phyloP scores from a whole-genome alignment of 2,329 filamentous ascomycete species.

The Botryosphaeria dothidea region DNA sequence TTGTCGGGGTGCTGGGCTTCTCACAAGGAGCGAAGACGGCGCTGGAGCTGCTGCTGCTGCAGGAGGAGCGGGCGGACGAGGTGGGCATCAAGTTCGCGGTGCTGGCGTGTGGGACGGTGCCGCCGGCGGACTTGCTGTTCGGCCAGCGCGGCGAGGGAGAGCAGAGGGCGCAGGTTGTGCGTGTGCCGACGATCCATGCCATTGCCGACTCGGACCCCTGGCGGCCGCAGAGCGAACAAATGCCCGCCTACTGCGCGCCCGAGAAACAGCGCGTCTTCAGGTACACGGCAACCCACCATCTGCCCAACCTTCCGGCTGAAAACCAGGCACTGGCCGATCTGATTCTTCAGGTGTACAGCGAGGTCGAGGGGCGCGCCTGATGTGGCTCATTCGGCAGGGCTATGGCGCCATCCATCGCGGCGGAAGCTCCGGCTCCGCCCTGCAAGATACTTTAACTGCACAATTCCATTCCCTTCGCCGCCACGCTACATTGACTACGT shows the following conservation, averaged over 20 bases:
- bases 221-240: constrained; percentile 31
- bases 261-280: constrained; percentile 29
- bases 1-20: constrained; percentile 54
- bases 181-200: constrained; percentile 34
- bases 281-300: constrained; percentile 39
- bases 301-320: constrained; percentile 34
- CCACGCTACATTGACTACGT: neutral
- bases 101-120: constrained; percentile 14
- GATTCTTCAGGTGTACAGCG: constrained; percentile 24
- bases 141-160: constrained; percentile 24
- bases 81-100: constrained; percentile 19
- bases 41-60: constrained; percentile 44
- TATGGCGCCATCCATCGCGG: neutral
- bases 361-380: neutral
- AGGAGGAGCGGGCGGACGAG: constrained; percentile 20
- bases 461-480: neutral
- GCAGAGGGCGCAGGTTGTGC: constrained; percentile 25
- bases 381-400: neutral
- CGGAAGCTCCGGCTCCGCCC: neutral
- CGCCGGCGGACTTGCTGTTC: constrained; percentile 27
- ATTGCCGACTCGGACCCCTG: constrained; percentile 37
- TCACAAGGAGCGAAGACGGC: constrained; percentile 53
- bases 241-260: constrained; percentile 29
- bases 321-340: constrained; percentile 32
- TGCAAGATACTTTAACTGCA: neutral